Base-by-base conservation (phyloP, 116 monocot species). In the Posidonia oceanica region DNA sequence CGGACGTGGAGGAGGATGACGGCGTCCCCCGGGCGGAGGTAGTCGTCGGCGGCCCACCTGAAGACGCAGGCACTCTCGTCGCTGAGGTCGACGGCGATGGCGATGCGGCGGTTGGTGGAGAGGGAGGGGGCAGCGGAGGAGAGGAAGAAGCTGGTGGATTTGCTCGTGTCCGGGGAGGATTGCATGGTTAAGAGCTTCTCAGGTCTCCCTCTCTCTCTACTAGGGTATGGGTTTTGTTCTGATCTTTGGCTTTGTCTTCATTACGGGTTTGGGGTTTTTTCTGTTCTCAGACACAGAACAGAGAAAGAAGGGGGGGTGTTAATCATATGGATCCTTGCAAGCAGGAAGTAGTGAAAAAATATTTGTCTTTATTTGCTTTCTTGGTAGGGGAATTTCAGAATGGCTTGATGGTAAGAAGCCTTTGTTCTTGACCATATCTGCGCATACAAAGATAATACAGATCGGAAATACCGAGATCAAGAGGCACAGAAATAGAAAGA, bases 351-450 rank as follows among this genome's bases (percentile, higher is more conserved):
- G 81, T 52, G 97, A 97, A 81, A 83, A 97, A 73, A 97, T 91
- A 72, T 91, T 97, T 52, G 84, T 87, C 69, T 88, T 91, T 0
- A 97, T 83, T 74, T 97, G 87, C 65, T 89, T 97, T 41, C 97
- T 78, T 76, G 91, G 97, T 64, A 81, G 70, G 29, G 89, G 72
- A 75, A 97, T 96, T 59, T 96, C 96, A 58, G 96, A 96, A 66
- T 88, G 87, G 69, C 81, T 58, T 52, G 96, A 91, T 72, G 96
- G 96, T 60, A 96, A 72, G 72, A 96, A 96, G 7, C 96, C 96
- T 79, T 96, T 96, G 74, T 96, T 96, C 78, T 91, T 96, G 29
- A 96, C 91, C 96, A 96, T 96, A 69, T 91, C 91, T 91, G 68
- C 10, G 18, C 16, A 58, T 71, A 51, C 18, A n/a, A n/a, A n/a